Evolutionary conservation across 306 rosid species (phyloP).

Genomic region (Quercus aquifolioides): DNA sequence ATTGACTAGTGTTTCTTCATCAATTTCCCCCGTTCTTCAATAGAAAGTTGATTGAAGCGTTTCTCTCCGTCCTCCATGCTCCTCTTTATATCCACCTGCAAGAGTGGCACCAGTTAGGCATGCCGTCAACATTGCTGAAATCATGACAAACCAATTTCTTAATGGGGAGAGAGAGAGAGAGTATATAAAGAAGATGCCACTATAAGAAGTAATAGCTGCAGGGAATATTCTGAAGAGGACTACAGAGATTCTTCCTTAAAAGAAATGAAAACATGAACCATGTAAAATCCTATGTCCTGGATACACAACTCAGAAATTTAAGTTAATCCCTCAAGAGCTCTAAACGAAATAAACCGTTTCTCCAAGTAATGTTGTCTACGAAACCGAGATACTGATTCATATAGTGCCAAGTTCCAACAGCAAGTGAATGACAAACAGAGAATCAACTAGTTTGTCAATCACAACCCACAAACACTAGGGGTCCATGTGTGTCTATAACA

Average conservation of each 20-base stretch:
- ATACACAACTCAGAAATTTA: neutral
- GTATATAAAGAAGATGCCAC: neutral
- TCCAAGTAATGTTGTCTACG: neutral
- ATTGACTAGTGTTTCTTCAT: constrained; percentile 93
- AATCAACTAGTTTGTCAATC: neutral
- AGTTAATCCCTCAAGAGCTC: neutral
- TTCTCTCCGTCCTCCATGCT: constrained; percentile 90
- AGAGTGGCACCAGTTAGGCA: constrained; percentile 20
- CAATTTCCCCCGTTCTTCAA: constrained; percentile 97
- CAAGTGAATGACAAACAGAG: neutral
- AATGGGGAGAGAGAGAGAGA: neutral
- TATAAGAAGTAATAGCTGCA: neutral
- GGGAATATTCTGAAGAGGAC: neutral
- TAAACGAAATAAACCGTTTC: neutral
- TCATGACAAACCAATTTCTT: neutral
- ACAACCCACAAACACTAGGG: neutral
- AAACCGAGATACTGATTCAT: neutral
- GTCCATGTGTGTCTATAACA: neutral
- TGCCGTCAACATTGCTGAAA: constrained; percentile 7
- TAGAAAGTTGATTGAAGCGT: constrained; percentile 90
- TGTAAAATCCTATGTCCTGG: neutral
- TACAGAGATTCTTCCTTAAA: neutral
- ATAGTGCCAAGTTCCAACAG: neutral
- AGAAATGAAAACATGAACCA: neutral
- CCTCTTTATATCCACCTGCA: constrained; percentile 75